A percentile compares a stretch with the other conserved stretches of the same genome.
phyloP scores from a whole-genome alignment of 169 alveolate genomes.

The Cryptosporidium canis region DNA sequence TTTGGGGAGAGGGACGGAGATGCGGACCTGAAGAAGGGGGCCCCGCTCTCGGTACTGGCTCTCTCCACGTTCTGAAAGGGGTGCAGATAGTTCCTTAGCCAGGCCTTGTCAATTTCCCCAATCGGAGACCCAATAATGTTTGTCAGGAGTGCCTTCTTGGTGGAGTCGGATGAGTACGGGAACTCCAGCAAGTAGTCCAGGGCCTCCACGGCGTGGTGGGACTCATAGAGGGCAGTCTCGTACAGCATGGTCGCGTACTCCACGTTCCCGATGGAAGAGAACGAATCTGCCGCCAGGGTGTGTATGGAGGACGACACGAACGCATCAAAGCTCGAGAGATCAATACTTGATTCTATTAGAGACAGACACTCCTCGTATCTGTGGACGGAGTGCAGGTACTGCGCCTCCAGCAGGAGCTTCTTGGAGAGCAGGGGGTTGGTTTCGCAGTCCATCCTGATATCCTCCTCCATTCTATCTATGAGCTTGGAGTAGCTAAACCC shows the following conservation, averaged over 20 bases:
- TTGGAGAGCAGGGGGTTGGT: not conserved
- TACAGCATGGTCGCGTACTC: slow-evolving; percentile 42
- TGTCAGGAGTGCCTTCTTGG: slow-evolving; percentile 7
- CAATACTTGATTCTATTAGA: slow-evolving; percentile 59
- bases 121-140: slow-evolving; percentile 53
- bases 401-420: slow-evolving; percentile 44
- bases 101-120: slow-evolving; percentile 28
- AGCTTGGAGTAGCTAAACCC: not conserved
- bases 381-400: slow-evolving; percentile 48
- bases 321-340: slow-evolving; percentile 49
- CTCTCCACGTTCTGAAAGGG: not conserved
- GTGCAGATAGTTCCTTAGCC: slow-evolving; percentile 33
- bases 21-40: slow-evolving; percentile 7
- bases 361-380: slow-evolving; percentile 64
- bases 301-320: slow-evolving; percentile 48
- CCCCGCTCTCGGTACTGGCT: not conserved
- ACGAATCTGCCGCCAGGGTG: slow-evolving; percentile 68
- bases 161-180: slow-evolving; percentile 33
- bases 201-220: slow-evolving; percentile 50
- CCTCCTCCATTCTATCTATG: not conserved
- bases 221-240: slow-evolving; percentile 56
- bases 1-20: slow-evolving; percentile 38
- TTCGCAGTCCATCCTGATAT: not conserved
- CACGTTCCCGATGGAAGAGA: slow-evolving; percentile 47
- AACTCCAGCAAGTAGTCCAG: slow-evolving; percentile 21